Base-by-base conservation (phyloP, 768 basidiomycete species). In the Lactifluus rugatus region DNA sequence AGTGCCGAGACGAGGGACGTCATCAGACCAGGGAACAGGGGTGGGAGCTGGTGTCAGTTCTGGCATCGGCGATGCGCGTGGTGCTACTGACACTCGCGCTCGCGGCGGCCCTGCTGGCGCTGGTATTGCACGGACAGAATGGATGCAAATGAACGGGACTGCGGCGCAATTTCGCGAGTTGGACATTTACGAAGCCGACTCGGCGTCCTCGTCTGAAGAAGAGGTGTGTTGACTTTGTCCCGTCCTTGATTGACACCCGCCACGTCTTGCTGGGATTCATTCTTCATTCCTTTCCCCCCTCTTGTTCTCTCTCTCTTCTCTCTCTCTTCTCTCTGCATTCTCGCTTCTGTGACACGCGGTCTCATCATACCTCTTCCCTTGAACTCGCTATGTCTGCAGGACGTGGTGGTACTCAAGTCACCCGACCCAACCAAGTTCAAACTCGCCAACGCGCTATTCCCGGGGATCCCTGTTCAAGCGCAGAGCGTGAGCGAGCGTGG, bases 331-430 rank as follows among this genome's bases (percentile, higher is more conserved):
- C 49, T 57, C 54, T 57, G 17, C 36, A 58, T 48, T 60, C 37
- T 52, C 28, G 21, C 36, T 36, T 55, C 44, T 51, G 49, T 54
- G 42, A 54, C 39, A 45, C 19, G 39, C 34, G 32, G 52, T 59
- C 58, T 59, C 58, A 59, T 59, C 52, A 58, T 58, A 54, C 52
- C 46, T 62, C 54, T 63, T 57, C 42, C 32, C 28, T 44, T 47
- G 39, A 48, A 54, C 58, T 36, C 41, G 23, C 52, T 49, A 31
- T 59, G 42, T 45, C 39, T 59, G 47, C 34, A 64, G 63, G 63
- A 64, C 25, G 63, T 64, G 45, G 61, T 56, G 41, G 53, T 58
- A 26, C 39, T 54, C 63, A 56, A 64, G 41, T 62, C 63, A 21
- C 53, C 61, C 17, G 50, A 62, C 39, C 32, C 50, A 21, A 46